Percentiles rank a stretch among this genome's conserved stretches.
Evolutionary conservation across 306 rosid species (phyloP).

Genomic region (Vigna angularis): DNA sequence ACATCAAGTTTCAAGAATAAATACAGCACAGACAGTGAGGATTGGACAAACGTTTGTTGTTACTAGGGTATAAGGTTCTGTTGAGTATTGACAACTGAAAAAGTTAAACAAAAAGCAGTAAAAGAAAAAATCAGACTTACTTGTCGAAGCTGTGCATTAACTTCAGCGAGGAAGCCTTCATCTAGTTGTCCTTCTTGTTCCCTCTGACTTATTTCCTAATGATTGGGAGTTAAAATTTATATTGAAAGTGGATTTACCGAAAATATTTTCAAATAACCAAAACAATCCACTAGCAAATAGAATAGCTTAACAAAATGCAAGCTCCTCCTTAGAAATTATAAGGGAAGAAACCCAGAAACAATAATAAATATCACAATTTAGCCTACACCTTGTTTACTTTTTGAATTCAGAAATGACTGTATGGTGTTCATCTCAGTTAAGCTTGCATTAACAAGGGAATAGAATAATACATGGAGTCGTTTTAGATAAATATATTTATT

Average conservation of each 20-base stretch:
- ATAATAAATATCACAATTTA: neutral
- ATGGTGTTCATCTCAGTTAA: constrained; percentile 29
- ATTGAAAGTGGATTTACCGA: constrained; percentile 16
- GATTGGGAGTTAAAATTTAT: constrained; percentile 36
- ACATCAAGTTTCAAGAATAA: neutral
- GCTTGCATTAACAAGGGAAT: neutral
- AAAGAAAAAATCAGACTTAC: constrained; percentile 55
- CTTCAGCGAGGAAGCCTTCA: constrained; percentile 96
- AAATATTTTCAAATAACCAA: constrained; percentile 17
- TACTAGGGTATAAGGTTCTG: constrained; percentile 15
- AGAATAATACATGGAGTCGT: neutral
- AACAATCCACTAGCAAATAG: constrained; percentile 17
- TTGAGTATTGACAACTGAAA: constrained; percentile 29
- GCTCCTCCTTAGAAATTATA: constrained; percentile 18
- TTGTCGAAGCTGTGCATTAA: constrained; percentile 89
- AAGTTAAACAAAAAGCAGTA: constrained; percentile 26
- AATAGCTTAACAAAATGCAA: constrained; percentile 32
- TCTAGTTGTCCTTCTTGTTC: constrained; percentile 86
- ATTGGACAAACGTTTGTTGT: neutral
- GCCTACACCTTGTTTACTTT: constrained; percentile 22
- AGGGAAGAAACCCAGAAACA: constrained; percentile 34
- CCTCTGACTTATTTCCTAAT: constrained; percentile 78
- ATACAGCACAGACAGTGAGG: neutral
- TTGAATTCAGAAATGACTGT: constrained; percentile 23
- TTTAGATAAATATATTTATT: neutral